Conservation (phyloP, 805 yeast species). For the Myxozyma geophila region DNA sequence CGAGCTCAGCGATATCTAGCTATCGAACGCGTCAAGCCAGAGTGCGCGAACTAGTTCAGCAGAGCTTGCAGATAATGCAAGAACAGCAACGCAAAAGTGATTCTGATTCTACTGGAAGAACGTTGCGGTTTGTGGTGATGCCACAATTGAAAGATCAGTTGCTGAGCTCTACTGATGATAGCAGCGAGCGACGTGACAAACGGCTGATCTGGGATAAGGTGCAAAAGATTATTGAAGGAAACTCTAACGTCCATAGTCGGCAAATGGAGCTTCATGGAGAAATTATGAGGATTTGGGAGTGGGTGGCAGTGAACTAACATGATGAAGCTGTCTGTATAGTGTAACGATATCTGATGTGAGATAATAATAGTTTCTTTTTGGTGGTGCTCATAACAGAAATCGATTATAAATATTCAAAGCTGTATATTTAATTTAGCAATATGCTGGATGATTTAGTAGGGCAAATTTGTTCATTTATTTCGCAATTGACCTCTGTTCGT, state of each 20-base stretch:
- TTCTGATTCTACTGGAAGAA: constrained; percentile 46
- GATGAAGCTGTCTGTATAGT: neutral
- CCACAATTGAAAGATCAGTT: constrained; percentile 66
- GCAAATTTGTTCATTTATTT: neutral
- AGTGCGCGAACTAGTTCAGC: constrained; percentile 35
- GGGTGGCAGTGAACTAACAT: constrained; percentile 49
- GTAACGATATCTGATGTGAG: neutral
- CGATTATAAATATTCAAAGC: too few species aligned
- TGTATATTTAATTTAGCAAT: neutral
- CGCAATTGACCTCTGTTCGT: neutral
- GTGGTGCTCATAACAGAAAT: too few species aligned
- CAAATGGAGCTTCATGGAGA: constrained; percentile 65
- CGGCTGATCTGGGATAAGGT: constrained; percentile 34
- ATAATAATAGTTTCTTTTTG: neutral
- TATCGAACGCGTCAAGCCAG: constrained; percentile 8
- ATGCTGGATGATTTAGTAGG: neutral
- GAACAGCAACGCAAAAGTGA: constrained; percentile 37
- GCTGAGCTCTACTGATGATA: constrained; percentile 41
- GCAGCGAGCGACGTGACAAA: constrained; percentile 38
- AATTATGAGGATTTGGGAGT: constrained; percentile 81
- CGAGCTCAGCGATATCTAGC: neutral
- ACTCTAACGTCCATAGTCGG: constrained; percentile 38
- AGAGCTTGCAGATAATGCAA: constrained; percentile 37
- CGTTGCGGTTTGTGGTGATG: constrained; percentile 60
- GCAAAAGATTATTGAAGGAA: constrained; percentile 35